Conservation (phyloP, 2,329 filamentous ascomycete species). For the Phialophora expanda region DNA sequence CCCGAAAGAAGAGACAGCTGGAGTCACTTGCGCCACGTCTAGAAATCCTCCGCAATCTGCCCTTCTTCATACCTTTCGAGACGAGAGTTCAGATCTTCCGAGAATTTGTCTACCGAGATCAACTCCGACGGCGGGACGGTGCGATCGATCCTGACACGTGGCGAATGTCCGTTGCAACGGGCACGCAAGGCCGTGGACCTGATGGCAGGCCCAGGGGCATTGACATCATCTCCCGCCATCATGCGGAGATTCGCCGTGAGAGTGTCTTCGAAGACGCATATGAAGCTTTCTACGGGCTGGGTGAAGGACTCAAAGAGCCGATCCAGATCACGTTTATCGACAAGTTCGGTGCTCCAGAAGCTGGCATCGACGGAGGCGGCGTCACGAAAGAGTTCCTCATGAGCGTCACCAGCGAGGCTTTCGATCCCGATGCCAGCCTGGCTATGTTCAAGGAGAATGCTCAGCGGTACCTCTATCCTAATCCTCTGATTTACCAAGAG, state of each 20-base stretch:
- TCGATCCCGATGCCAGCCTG: constrained; percentile 61
- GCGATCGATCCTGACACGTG: constrained; percentile 74
- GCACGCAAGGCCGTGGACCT: constrained; percentile 46
- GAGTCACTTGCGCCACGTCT: constrained; percentile 83
- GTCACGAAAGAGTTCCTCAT: constrained; percentile 97
- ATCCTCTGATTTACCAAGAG: constrained; percentile 77
- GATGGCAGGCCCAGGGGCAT: constrained; percentile 49
- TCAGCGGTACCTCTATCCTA: constrained; percentile 85
- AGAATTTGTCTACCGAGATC: constrained; percentile 86
- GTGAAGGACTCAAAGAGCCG: constrained; percentile 85
- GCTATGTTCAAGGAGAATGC: constrained; percentile 82
- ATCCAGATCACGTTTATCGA: constrained; percentile 98
- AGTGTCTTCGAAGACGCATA: constrained; percentile 86
- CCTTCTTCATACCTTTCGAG: constrained; percentile 92
- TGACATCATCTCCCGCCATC: constrained; percentile 62
- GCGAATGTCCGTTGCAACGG: constrained; percentile 65
- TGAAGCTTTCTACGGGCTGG: constrained; percentile 78
- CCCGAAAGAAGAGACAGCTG: constrained; percentile 70
- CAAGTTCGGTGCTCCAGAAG: constrained; percentile 82
- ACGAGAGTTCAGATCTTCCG: constrained; percentile 91
- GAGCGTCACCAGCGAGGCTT: constrained; percentile 83
- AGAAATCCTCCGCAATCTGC: constrained; percentile 93
- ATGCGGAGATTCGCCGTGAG: constrained; percentile 78
- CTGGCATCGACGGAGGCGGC: constrained; percentile 94
- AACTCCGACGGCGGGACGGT: constrained; percentile 71